Base-by-base conservation (phyloP, 805 yeast species). In the Wickerhamiella brachini region DNA sequence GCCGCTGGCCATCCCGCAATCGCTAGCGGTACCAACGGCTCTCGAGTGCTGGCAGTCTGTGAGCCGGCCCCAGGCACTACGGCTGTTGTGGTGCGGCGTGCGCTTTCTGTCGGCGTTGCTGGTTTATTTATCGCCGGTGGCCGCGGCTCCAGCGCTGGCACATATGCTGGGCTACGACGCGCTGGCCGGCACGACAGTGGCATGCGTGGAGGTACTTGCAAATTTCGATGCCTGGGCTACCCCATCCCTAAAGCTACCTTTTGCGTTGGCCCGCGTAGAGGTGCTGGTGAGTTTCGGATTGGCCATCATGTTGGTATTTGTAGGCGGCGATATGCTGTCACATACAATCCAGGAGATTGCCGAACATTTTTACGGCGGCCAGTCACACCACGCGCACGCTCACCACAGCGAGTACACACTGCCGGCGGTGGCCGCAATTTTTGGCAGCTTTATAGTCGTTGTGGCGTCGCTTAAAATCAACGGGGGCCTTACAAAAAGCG, bases 191-290 rank as follows among this genome's bases (percentile, higher is more conserved):
- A 59, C 81, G 1, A 71, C 83, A 15, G 73, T 82, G 2, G 83
- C 84, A 0, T 65, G 76, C 17, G 95, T 87, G 6, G 87, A 83
- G 53, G 74, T 87, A 12, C 76, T 90, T 77, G 76, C 86, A n/a
- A 93, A 89, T 62, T 90, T 90, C 66, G 94, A 86, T 56, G 94
- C 84, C 5, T 93, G 97, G 96, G 80, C 77, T 56, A 78, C 77
- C 51, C 77, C 89, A 6, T 84, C 95, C 1, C 71, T 93, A 31
- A 80, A 81, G 13, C 84, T 80, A 56, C 98, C 98, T 0, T 90
- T 90, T 71, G 98, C 97, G 0, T 70, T 90, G 23, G 95, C 94
- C n/a, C 73, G 98, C 53, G 73, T 85, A 15, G 96, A 90, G 62
- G 94, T 90, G 0, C 68, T 90, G 17, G 80, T 84, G 45, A 94